phyloP scores from a whole-genome alignment of 192 early-diverging fungal genomes.

The Coemansia sp. region DNA sequence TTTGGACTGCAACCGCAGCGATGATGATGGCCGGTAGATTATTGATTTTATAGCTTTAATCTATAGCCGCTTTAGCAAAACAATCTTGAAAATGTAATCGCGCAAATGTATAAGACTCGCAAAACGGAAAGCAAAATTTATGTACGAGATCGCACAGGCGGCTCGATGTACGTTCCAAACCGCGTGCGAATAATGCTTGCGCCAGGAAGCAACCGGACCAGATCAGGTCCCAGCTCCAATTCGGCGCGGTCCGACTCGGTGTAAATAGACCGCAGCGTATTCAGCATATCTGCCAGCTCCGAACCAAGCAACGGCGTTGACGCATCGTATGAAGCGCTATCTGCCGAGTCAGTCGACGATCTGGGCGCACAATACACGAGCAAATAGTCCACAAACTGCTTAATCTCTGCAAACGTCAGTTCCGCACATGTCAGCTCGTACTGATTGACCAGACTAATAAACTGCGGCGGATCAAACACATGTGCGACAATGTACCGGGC shows the following conservation, averaged over 20 bases:
- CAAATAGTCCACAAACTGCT: conserved; percentile 16
- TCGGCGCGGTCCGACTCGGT: conserved; percentile 20
- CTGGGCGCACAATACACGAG: background rate
- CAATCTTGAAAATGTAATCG: background rate
- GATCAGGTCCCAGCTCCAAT: conserved; percentile 11
- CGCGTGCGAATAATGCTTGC: conserved; percentile 31
- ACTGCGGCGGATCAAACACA: conserved; percentile 21
- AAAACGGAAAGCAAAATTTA: background rate
- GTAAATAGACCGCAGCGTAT: conserved; percentile 31
- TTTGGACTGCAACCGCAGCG: conserved; percentile 37
- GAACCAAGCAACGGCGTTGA: background rate
- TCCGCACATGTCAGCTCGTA: conserved; percentile 30
- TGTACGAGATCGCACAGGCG: conserved; percentile 6
- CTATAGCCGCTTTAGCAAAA: background rate
- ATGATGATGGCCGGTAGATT: background rate
- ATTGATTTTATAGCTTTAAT: background rate
- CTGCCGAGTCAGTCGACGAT: background rate
- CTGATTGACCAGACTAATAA: conserved; percentile 8
- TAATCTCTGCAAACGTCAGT: conserved; percentile 27
- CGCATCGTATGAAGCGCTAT: background rate
- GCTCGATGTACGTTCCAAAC: conserved; percentile 40
- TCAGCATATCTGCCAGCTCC: conserved; percentile 13
- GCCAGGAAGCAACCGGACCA: conserved; percentile 20
- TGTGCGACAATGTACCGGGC: conserved; percentile 31
- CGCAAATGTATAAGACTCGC: background rate